These are phyloP conservation scores for peach (Prunus persica) DNA, from an alignment of 306 rosid species.

Conservation along the genomic window Prunus_persica_NCBIv2 NC_034011.1:19903001-19903500, in stretches of 20 bases:
- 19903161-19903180: not conserved
- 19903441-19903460: not conserved
- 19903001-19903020: no score
- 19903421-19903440: not conserved
- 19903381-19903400: no score
- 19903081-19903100: not conserved
- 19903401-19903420: no score
- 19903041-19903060: not conserved
- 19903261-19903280: not conserved
- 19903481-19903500: slow-evolving; percentile 27
- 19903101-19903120: not conserved
- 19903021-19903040: not conserved
- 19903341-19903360: not conserved
- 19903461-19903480: not conserved
- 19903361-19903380: not conserved
- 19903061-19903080: not conserved
- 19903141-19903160: not conserved
- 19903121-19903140: not conserved
- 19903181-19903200: not conserved
- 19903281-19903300: not conserved
- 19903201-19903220: not conserved
- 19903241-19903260: not conserved
- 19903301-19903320: not conserved
- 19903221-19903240: not conserved
- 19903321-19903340: not conserved